Evolutionary conservation across 352 stramenopile species (phyloP).

Genomic region (Saprolegnia parasitica): DNA sequence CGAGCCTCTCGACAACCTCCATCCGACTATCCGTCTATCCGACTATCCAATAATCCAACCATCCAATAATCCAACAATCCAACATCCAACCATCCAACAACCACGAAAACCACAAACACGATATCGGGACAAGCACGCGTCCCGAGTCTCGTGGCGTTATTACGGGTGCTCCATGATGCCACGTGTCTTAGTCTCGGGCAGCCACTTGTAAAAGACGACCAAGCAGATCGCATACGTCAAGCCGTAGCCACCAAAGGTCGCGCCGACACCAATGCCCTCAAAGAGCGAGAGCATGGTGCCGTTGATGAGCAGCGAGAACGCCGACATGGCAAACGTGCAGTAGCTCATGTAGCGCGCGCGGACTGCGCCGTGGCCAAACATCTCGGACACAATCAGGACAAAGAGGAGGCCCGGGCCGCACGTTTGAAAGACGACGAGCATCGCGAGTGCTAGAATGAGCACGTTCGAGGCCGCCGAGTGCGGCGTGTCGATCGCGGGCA

Average conservation of each 20-base stretch:
- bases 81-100: too few relatives aligned
- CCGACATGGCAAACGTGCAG: conserved; percentile 85
- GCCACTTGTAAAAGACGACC: conserved; percentile 57
- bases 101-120: too few relatives aligned
- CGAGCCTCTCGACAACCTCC: too few relatives aligned
- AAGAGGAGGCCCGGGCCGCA: conserved; percentile 77
- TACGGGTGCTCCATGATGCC: conserved; percentile 58
- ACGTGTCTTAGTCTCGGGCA: conserved; percentile 75
- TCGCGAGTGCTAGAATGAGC: conserved; percentile 42
- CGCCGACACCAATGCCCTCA: conserved; percentile 51
- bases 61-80: too few relatives aligned
- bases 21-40: too few relatives aligned
- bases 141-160: too few relatives aligned
- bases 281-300: conserved; percentile 76
- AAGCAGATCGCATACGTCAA: conserved; percentile 62
- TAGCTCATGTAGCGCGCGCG: conserved; percentile 84
- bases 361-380: conserved; percentile 79
- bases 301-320: conserved; percentile 80
- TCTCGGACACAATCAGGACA: conserved; percentile 77
- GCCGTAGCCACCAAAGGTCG: conserved; percentile 66
- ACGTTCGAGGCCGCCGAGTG: conserved; percentile 24
- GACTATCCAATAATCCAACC: too few relatives aligned
- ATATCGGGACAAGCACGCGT: too few relatives aligned
- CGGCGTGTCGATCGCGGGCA: background rate
- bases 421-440: conserved; percentile 71